A percentile compares a stretch with the other conserved stretches of the same genome.
phyloP scores from a whole-genome alignment of 768 basidiomycete genomes.

The Gloeophyllum trabeum region DNA sequence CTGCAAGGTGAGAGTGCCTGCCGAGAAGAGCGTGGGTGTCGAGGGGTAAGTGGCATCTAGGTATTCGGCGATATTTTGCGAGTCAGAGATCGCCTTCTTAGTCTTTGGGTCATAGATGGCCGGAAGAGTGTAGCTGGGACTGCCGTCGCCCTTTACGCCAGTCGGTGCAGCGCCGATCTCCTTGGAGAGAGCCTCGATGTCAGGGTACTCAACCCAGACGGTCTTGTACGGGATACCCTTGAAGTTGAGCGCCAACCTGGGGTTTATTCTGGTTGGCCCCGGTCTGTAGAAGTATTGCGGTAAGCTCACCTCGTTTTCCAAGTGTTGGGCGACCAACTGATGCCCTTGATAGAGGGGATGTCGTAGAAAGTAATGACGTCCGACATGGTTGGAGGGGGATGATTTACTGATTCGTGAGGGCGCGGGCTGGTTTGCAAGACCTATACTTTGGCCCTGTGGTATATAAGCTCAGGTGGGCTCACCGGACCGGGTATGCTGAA shows the following conservation, averaged over 20 bases:
- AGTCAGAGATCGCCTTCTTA: conserved; percentile 16
- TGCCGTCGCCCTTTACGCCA: conserved; percentile 10
- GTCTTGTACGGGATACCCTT: conserved; percentile 22
- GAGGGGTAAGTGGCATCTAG: conserved; percentile 23
- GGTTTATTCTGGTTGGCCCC: neutral
- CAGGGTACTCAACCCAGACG: conserved; percentile 22
- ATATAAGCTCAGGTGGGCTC: neutral
- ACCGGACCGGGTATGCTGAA: too few species aligned
- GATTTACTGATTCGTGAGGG: neutral
- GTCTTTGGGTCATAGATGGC: conserved; percentile 22
- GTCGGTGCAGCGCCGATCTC: conserved; percentile 15
- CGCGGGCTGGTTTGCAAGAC: neutral
- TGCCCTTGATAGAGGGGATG: neutral
- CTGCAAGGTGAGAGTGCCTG: neutral
- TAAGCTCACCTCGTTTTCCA: neutral
- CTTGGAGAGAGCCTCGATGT: conserved; percentile 16
- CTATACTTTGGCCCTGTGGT: neutral
- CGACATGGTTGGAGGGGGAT: neutral
- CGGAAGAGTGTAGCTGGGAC: conserved; percentile 18
- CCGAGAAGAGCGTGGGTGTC: conserved; percentile 15
- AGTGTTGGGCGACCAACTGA: neutral
- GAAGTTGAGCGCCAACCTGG: conserved; percentile 19
- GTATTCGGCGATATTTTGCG: conserved; percentile 21
- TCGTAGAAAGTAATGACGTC: neutral
- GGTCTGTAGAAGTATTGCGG: neutral